phyloP scores from a whole-genome alignment of 2,329 filamentous ascomycete genomes.

The Penicillium polonicum region DNA sequence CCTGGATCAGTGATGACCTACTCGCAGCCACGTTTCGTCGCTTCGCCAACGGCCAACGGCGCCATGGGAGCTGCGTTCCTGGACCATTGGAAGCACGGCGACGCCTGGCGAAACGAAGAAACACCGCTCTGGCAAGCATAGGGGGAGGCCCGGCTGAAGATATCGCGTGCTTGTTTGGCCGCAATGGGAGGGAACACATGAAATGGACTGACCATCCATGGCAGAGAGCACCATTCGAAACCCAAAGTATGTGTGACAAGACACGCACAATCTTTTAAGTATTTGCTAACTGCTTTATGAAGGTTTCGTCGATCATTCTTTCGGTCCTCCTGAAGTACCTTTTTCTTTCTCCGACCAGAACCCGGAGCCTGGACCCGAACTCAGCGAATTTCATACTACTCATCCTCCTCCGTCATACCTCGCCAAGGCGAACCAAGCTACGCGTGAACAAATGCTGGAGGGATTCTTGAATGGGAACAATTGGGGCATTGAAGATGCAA shows the following conservation, averaged over 20 bases:
- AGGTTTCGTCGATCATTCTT: slow-evolving; percentile 24
- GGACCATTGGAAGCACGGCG: slow-evolving; percentile 62
- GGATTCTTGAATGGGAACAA: slow-evolving; percentile 19
- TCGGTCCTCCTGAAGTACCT: slow-evolving; percentile 17
- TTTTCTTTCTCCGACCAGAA: slow-evolving; percentile 25
- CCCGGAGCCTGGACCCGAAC: slow-evolving; percentile 8
- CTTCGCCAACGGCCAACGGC: slow-evolving; percentile 47
- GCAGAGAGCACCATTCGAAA: slow-evolving; percentile 24
- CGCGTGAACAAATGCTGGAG: slow-evolving; percentile 16
- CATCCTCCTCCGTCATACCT: neutral
- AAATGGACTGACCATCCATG: slow-evolving; percentile 34
- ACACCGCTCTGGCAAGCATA: slow-evolving; percentile 49
- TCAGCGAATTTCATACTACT: slow-evolving; percentile 7
- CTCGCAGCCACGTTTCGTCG: slow-evolving; percentile 50
- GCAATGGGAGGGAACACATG: slow-evolving; percentile 41
- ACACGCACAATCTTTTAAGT: neutral
- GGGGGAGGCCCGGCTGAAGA: slow-evolving; percentile 36
- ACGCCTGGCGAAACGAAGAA: slow-evolving; percentile 56
- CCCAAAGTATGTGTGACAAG: slow-evolving; percentile 23
- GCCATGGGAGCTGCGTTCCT: slow-evolving; percentile 61
- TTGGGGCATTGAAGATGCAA: slow-evolving; percentile 30
- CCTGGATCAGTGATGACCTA: slow-evolving; percentile 50
- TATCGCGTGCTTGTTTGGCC: slow-evolving; percentile 43
- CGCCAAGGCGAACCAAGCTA: neutral
- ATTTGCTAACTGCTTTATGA: neutral